Evolutionary conservation across 208 protist species (phyloP).

Genomic region (Novymonas esmeraldas): DNA sequence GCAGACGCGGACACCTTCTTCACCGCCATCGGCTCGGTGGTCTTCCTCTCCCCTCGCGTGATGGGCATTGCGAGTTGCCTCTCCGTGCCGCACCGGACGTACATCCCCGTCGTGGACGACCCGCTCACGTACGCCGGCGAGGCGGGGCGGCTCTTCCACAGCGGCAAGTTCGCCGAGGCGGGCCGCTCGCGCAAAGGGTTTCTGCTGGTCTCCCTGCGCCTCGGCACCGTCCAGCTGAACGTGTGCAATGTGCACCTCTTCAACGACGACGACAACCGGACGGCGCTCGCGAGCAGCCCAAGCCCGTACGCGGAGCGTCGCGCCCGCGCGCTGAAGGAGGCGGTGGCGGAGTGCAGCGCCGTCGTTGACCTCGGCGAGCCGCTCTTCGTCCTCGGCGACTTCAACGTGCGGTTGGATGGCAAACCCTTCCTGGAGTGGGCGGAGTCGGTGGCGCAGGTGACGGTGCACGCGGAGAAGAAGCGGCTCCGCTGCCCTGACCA

Average conservation of each 20-base stretch:
- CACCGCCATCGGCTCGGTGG: conserved; percentile 69
- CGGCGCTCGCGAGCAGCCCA: conserved; percentile 45
- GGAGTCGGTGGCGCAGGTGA: conserved; percentile 33
- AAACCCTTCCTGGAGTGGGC: conserved; percentile 38
- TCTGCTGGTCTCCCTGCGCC: conserved; percentile 69
- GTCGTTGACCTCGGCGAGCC: conserved; percentile 59
- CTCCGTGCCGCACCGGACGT: conserved; percentile 79
- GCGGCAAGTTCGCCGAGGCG: conserved; percentile 60
- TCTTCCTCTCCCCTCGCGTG: conserved; percentile 78
- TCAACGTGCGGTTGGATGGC: conserved; percentile 72
- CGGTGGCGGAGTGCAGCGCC: conserved; percentile 53
- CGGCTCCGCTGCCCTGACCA: conserved; percentile 48
- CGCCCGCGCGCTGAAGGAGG: conserved; percentile 58
- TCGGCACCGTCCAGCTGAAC: conserved; percentile 68
- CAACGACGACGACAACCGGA: conserved; percentile 68
- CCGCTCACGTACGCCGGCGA: conserved; percentile 74
- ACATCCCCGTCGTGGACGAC: conserved; percentile 75
- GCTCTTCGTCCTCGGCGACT: conserved; percentile 82
- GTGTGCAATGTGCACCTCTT: conserved; percentile 78
- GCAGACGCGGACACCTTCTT: conserved; percentile 37
- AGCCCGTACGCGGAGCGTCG: conserved; percentile 59
- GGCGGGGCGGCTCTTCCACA: conserved; percentile 51
- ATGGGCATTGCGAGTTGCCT: conserved; percentile 75
- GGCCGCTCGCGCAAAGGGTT: conserved; percentile 75
- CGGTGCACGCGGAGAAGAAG: conserved; percentile 45